Conservation (phyloP, 1,284 basidiomycete species). For the Ustilago bromivora region DNA sequence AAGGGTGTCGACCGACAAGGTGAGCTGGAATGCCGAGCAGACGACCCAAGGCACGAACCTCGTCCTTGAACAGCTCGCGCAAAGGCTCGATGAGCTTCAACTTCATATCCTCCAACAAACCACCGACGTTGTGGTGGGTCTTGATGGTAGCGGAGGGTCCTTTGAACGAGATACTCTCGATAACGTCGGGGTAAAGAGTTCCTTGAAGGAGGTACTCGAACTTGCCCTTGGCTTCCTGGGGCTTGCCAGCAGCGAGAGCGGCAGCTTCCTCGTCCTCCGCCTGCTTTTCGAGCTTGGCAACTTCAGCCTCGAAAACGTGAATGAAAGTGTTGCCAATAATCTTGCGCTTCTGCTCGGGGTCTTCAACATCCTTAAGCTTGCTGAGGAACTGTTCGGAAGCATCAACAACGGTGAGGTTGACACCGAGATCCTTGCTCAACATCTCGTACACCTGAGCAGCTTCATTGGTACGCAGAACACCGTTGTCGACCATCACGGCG, state of each 20-base stretch:
- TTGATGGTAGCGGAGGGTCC: conserved; percentile 99
- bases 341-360: conserved; percentile 97
- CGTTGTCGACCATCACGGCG: conserved; percentile 99
- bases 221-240: conserved; percentile 74
- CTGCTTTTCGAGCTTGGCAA: conserved; percentile 86
- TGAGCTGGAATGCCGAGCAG: conserved; percentile 91
- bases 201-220: conserved; percentile 98
- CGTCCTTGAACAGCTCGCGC: conserved; percentile 98
- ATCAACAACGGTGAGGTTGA: conserved; percentile 95
- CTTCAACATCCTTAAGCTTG: conserved; percentile 89
- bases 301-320: conserved; percentile 94
- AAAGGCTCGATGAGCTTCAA: conserved; percentile 98
- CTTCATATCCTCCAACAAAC: conserved; percentile 96
- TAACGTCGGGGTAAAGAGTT: conserved; percentile 99
- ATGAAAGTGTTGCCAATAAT: conserved; percentile 99
- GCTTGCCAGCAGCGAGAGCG: conserved; percentile 73
- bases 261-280: conserved; percentile 79
- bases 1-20: conserved; percentile 96
- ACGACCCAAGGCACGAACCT: conserved; percentile 92
- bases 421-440: conserved; percentile 92
- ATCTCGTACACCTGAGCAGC: conserved; percentile 93
- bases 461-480: conserved; percentile 92
- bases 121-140: conserved; percentile 99
- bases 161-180: conserved; percentile 99
- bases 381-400: conserved; percentile 92